A percentile compares a stretch with the other conserved stretches of the same genome.
Conservation (phyloP, 2,329 filamentous ascomycete genomes). For the Aspergillus ochraceus region DNA sequence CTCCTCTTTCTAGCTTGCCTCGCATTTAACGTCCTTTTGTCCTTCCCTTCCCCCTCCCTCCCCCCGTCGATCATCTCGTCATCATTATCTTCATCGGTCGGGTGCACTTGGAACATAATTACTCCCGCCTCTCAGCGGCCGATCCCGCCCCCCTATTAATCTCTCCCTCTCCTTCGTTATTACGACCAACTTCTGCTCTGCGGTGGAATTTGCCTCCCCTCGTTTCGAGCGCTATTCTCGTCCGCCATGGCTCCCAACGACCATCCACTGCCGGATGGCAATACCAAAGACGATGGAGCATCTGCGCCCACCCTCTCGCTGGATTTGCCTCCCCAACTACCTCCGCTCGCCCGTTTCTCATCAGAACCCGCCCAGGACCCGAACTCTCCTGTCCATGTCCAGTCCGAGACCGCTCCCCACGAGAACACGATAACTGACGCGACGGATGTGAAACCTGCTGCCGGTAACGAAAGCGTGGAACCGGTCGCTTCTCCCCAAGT, state of each 20-base stretch:
- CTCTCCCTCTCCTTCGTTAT: neutral
- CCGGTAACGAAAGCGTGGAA: slow-evolving; percentile 22
- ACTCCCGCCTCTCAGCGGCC: neutral
- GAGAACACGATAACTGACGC: slow-evolving; percentile 7
- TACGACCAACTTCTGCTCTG: neutral
- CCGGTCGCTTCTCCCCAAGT: slow-evolving; percentile 16
- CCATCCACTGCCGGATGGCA: slow-evolving; percentile 20
- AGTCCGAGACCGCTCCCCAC: slow-evolving; percentile 14
- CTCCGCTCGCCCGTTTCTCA: slow-evolving; percentile 11
- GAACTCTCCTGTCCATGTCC: slow-evolving; percentile 5
- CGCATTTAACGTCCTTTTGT: neutral
- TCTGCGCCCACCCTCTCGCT: slow-evolving; percentile 22
- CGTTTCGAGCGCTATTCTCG: neutral
- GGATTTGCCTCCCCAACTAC: slow-evolving; percentile 14
- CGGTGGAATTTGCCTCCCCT: neutral
- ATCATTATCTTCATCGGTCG: neutral
- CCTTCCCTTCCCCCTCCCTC: neutral
- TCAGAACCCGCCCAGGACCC: slow-evolving; percentile 13
- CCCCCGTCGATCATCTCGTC: neutral
- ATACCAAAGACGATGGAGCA: slow-evolving; percentile 18
- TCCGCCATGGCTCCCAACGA: slow-evolving; percentile 23
- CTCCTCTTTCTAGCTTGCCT: neutral
- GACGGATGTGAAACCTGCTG: slow-evolving; percentile 21
- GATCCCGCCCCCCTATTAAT: neutral
- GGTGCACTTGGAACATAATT: neutral